Evolutionary conservation across 148 eudicot genomes (phyloP), one percentile per base, ranked within the genome.

Genomic region (Fagopyrum esculentum): DNA sequence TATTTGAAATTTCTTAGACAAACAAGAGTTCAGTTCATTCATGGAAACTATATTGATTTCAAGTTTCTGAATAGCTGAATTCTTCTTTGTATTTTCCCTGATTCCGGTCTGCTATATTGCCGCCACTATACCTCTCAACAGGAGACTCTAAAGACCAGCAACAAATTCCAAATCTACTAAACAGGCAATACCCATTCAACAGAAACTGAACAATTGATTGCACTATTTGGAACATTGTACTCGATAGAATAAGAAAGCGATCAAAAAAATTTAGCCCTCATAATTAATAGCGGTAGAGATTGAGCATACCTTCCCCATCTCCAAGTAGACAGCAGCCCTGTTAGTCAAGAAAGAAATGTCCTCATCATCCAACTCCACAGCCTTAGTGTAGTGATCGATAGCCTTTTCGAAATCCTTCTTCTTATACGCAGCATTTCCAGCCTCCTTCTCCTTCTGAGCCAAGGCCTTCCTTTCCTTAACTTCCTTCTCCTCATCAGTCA

Each of bases 321-420:
- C 98, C 80, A 96, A 69, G 74, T 85, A 96, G 16, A 96, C 99
- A 35, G 99, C 98, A 56, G 99, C 99, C n/a, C 97, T 74, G 55
- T 96, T 96, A 9, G 99, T 96, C 72, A 96, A 78, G 81, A 90
- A 96, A 9, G 98, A 96, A 15, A 96, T 89, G 82, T 92, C 99
- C 43, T 83, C 86, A 79, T 92, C 98, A 71, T 96, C 91, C 77
- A 96, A 78, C 48, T 96, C 97, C 56, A 83, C 46, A 0, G 98
- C 99, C 77, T 84, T 86, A 0, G 85, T 84, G 51, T 96, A 96
- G 79, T 61, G 82, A 74, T 80, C 74, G 76, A 96, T 91, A 0
- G 99, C 98, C 0, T 72, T 86, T 50, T 96, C 99, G 8, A 96
- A 96, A 68, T 96, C 87, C 87, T 96, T 92, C 89, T 96, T 96